A percentile compares a stretch with the other conserved stretches of the same genome.
phyloP scores from a whole-genome alignment of 331 rosid genomes.

The Spiraea crenata region DNA sequence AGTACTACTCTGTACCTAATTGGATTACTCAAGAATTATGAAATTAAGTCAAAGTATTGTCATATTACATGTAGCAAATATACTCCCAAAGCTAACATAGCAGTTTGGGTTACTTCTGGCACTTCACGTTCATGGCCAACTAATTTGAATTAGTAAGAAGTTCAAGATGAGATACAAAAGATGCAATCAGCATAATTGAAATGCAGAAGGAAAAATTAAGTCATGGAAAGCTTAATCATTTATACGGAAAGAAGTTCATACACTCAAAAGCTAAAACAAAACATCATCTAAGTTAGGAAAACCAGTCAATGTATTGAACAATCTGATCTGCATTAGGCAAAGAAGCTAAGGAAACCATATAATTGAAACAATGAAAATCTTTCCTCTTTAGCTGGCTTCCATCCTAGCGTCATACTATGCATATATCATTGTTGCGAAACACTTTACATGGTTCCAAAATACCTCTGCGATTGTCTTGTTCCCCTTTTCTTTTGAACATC shows the following conservation, averaged over 20 bases:
- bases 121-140: neutral
- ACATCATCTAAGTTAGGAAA: neutral
- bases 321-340: neutral
- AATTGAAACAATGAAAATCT: neutral
- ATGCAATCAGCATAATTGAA: neutral
- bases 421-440: neutral
- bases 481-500: neutral
- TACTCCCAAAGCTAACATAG: no score
- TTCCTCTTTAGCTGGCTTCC: neutral
- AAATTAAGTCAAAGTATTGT: no score
- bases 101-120: no score
- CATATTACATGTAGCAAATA: no score
- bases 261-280: neutral
- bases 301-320: neutral
- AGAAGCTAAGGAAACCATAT: constrained; percentile 1
- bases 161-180: neutral
- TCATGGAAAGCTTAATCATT: neutral
- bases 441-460: neutral
- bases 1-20: neutral
- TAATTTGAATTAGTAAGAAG: no score
- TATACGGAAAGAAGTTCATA: neutral
- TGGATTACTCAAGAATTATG: neutral
- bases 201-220: neutral
- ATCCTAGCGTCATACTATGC: neutral
- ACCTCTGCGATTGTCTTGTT: neutral